phyloP scores from a whole-genome alignment of 495 filamentous ascomycete species.

The Pyrenula massariospora region DNA sequence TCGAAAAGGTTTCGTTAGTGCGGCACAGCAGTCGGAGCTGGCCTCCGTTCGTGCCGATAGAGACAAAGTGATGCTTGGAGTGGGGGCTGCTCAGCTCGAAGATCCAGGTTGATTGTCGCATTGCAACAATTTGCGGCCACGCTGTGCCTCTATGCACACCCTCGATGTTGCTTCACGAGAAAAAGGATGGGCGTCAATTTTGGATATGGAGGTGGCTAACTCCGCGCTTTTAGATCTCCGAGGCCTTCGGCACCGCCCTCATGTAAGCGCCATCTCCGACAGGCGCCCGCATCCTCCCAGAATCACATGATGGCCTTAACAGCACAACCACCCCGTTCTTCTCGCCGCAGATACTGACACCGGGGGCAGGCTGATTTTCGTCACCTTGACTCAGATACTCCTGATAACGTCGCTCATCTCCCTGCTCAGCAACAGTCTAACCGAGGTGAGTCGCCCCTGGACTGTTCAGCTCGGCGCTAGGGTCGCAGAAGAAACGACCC shows the following conservation, averaged over 20 bases:
- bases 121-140: neutral
- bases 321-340: neutral
- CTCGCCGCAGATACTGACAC: neutral
- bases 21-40: slow-evolving; percentile 11
- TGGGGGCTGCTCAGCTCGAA: neutral
- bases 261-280: neutral
- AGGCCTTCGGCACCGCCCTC: neutral
- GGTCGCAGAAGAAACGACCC: slow-evolving; percentile 20
- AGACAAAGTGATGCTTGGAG: slow-evolving; percentile 32
- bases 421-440: slow-evolving; percentile 82
- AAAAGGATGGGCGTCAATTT: slow-evolving; percentile 12
- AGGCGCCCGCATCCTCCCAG: neutral
- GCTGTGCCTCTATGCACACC: neutral
- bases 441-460: slow-evolving; percentile 53
- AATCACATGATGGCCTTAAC: neutral
- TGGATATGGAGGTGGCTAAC: neutral
- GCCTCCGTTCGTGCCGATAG: slow-evolving; percentile 18
- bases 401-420: slow-evolving; percentile 86
- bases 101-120: neutral
- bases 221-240: neutral
- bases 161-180: neutral
- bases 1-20: slow-evolving; percentile 24
- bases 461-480: slow-evolving; percentile 4
- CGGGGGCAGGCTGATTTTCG: slow-evolving; percentile 51
- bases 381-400: slow-evolving; percentile 78